phyloP scores from a whole-genome alignment of 768 basidiomycete genomes.

The Leccinum sublutescens region DNA sequence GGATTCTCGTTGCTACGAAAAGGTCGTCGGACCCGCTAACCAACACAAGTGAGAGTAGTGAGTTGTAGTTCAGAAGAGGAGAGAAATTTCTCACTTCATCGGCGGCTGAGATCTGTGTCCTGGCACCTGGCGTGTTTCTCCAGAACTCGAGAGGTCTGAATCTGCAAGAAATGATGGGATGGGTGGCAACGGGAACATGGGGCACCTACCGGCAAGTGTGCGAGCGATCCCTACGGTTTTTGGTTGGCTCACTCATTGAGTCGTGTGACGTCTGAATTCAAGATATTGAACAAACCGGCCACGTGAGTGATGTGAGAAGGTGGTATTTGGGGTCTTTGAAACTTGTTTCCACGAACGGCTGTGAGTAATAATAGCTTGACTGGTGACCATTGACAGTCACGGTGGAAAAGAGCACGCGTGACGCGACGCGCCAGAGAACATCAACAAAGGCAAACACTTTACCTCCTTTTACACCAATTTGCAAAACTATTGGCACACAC shows the following conservation, averaged over 20 bases:
- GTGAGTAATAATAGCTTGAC: no score
- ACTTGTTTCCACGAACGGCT: no score
- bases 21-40: slow-evolving; percentile 7
- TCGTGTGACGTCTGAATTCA: not conserved
- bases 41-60: slow-evolving; percentile 4
- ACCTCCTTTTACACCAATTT: no score
- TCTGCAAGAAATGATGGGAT: not conserved
- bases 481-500: no score
- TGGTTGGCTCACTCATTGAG: slow-evolving; percentile 4
- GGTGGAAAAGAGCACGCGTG: slow-evolving; percentile 13
- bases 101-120: slow-evolving; percentile 18
- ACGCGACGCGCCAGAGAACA: slow-evolving; percentile 26
- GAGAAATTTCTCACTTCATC: slow-evolving; percentile 13
- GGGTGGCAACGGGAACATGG: not conserved
- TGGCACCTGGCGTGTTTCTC: slow-evolving; percentile 18
- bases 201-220: slow-evolving; percentile 17
- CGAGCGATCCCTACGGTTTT: slow-evolving; percentile 33
- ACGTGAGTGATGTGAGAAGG: no score
- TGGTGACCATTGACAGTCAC: not conserved
- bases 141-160: slow-evolving; percentile 13
- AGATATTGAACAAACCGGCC: no score
- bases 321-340: no score
- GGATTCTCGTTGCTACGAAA: slow-evolving; percentile 17
- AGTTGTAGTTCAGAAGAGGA: not conserved
- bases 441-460: no score